Percentiles rank a stretch among this genome's conserved stretches.
These are phyloP conservation scores for Ogataea parapolymorpha DNA, from an alignment of 805 yeast species.

Conservation along the genomic window DNA sequence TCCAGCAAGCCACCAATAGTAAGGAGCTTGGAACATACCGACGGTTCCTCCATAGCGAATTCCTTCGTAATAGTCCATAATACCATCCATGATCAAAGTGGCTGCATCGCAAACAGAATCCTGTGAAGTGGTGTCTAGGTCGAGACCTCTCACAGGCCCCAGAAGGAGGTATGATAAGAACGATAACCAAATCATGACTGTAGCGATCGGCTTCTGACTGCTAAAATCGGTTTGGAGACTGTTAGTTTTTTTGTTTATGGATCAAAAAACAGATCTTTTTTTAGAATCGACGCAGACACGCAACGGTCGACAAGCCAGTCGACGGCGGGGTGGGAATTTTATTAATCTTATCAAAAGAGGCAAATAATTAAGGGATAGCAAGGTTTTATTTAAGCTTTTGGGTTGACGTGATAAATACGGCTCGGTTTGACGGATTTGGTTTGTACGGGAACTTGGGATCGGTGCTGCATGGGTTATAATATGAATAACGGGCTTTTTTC, in stretches of 20 bases:
- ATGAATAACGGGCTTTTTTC: conserved; percentile 2
- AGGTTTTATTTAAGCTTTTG: conserved; percentile 1
- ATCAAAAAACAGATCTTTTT: conserved; percentile 6
- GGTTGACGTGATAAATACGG: neutral
- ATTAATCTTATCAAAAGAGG: conserved; percentile 3
- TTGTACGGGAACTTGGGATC: neutral
- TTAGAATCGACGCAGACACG: conserved; percentile 3
- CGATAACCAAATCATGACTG: conserved; percentile 1
- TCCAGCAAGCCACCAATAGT: conserved; percentile 94
- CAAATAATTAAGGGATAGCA: conserved; percentile 6
- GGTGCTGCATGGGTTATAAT: neutral
- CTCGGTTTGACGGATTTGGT: neutral
- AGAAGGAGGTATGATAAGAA: neutral
- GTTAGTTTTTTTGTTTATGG: conserved; percentile 3
- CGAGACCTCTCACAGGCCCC: conserved; percentile 3
- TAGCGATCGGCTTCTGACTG: neutral
- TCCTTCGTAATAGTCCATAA: conserved; percentile 81
- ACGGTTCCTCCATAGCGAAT: conserved; percentile 58
- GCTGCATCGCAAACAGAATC: conserved; percentile 45
- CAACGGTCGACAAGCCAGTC: conserved; percentile 9
- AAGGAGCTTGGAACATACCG: conserved; percentile 71
- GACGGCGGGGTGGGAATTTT: conserved; percentile 3
- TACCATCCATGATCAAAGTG: conserved; percentile 60
- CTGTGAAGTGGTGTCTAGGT: conserved; percentile 19
- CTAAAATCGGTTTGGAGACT: neutral